phyloP scores from a whole-genome alignment of 2,329 filamentous ascomycete genomes.

The Penicillium digitatum region DNA sequence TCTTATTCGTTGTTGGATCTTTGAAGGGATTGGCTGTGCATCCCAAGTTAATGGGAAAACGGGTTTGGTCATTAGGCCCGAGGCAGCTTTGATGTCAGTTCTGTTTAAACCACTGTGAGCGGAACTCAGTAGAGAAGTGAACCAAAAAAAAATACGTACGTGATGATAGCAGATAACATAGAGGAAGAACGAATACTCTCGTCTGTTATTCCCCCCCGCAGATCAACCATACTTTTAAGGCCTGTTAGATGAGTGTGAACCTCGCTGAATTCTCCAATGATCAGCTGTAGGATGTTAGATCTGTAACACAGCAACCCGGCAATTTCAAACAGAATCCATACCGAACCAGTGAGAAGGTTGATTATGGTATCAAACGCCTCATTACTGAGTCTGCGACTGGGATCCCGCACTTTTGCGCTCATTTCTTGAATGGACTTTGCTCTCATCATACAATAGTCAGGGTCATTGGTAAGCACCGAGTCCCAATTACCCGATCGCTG shows the following conservation, averaged over 20 bases:
- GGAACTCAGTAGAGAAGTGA: not conserved
- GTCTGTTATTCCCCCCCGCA: conserved; percentile 33
- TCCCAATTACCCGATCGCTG: conserved; percentile 24
- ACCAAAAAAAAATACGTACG: conserved; percentile 20
- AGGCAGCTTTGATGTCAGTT: conserved; percentile 35
- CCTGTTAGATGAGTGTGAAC: conserved; percentile 39
- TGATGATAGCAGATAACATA: conserved; percentile 28
- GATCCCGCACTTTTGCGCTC: conserved; percentile 32
- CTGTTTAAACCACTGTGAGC: conserved; percentile 18
- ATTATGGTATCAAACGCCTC: conserved; percentile 39
- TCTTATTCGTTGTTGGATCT: conserved; percentile 27
- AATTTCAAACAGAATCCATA: conserved; percentile 17
- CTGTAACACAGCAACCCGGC: not conserved
- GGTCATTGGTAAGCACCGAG: conserved; percentile 25
- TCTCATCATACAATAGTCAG: conserved; percentile 41
- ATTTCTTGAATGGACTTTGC: conserved; percentile 34
- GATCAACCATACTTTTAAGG: conserved; percentile 37
- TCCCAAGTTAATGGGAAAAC: conserved; percentile 36
- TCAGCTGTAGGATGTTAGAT: conserved; percentile 27
- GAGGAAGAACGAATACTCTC: conserved; percentile 25
- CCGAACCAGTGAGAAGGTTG: conserved; percentile 37
- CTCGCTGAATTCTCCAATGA: conserved; percentile 39
- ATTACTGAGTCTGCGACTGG: conserved; percentile 26
- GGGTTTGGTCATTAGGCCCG: conserved; percentile 33
- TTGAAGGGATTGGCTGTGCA: conserved; percentile 27